Conservation (phyloP, 2,329 filamentous ascomycete genomes). For the Aspergillus phoenicis region DNA sequence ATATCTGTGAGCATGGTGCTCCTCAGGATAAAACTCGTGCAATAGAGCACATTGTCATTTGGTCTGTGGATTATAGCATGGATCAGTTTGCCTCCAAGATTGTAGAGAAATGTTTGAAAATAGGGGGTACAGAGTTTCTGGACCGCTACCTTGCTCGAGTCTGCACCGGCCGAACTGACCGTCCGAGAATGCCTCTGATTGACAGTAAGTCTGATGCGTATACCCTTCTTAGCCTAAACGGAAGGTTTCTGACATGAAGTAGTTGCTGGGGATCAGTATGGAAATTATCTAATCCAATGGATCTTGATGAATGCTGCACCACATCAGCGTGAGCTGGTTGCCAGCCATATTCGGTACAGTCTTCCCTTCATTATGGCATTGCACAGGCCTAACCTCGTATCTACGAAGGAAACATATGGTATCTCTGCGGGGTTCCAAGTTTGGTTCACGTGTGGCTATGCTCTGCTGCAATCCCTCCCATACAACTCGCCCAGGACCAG, state of each 20-base stretch:
- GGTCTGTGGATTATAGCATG: slow-evolving; percentile 95
- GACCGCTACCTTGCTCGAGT: slow-evolving; percentile 91
- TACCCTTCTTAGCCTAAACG: not conserved
- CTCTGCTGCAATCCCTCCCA: slow-evolving; percentile 94
- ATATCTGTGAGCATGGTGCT: slow-evolving; percentile 95
- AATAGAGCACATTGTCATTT: slow-evolving; percentile 91
- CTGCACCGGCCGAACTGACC: slow-evolving; percentile 85
- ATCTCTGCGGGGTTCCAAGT: slow-evolving; percentile 95
- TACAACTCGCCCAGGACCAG: slow-evolving; percentile 84
- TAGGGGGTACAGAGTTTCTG: slow-evolving; percentile 86
- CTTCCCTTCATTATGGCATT: not conserved
- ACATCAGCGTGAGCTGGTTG: slow-evolving; percentile 90
- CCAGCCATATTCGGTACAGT: slow-evolving; percentile 75
- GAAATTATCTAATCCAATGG: slow-evolving; percentile 97
- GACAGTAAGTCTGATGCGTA: slow-evolving; percentile 63
- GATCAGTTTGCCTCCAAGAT: slow-evolving; percentile 99
- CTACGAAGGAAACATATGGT: slow-evolving; percentile 86
- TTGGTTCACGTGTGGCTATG: slow-evolving; percentile 97
- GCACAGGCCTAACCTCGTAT: not conserved
- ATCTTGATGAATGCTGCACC: slow-evolving; percentile 84
- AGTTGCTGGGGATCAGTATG: slow-evolving; percentile 96
- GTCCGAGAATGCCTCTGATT: slow-evolving; percentile 93
- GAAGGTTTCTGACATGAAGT: slow-evolving; percentile 14
- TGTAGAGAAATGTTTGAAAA: slow-evolving; percentile 98
- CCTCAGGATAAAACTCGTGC: slow-evolving; percentile 89